A percentile compares a stretch with the other conserved stretches of the same genome.
Evolutionary conservation across 441 rosid species (phyloP).

Genomic region (Theobroma grandiflorum): DNA sequence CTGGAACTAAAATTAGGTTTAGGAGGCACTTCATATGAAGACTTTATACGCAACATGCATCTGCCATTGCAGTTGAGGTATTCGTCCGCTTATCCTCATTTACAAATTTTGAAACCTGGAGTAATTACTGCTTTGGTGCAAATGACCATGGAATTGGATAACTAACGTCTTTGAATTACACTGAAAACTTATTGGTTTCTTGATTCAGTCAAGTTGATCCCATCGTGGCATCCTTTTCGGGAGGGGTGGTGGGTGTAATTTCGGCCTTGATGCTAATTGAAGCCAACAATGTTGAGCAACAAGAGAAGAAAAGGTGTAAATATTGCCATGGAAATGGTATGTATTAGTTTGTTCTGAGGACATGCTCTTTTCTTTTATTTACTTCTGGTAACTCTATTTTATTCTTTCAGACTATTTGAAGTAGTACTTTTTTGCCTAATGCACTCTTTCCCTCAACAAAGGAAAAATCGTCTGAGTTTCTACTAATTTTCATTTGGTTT

Average conservation of each 20-base stretch:
- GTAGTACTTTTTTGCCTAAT: not conserved
- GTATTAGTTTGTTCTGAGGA: conserved; percentile 19
- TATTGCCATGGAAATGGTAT: conserved; percentile 95
- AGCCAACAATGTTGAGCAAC: conserved; percentile 88
- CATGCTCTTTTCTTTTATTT: conserved; percentile 11
- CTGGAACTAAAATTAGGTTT: conserved; percentile 89
- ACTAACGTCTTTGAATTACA: conserved; percentile 18
- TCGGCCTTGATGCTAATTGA: conserved; percentile 96
- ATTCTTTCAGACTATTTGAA: not conserved
- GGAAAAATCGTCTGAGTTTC: not conserved
- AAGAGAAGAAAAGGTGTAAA: conserved; percentile 95
- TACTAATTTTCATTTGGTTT: not conserved
- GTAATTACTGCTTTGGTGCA: conserved; percentile 14
- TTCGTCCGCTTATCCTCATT: conserved; percentile 19
- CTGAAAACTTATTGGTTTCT: conserved; percentile 28
- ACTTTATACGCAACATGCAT: conserved; percentile 82
- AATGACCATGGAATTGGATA: conserved; percentile 5
- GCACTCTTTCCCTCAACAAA: not conserved
- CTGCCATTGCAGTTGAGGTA: conserved; percentile 93
- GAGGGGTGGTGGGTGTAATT: conserved; percentile 97
- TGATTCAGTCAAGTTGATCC: conserved; percentile 93
- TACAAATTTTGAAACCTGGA: conserved; percentile 15
- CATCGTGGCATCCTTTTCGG: conserved; percentile 95
- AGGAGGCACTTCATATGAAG: conserved; percentile 95
- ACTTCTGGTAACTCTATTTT: not conserved